These are phyloP conservation scores for Yamadazyma phyllophila DNA, from an alignment of 805 yeast genomes.

Conservation along the genomic window DNA sequence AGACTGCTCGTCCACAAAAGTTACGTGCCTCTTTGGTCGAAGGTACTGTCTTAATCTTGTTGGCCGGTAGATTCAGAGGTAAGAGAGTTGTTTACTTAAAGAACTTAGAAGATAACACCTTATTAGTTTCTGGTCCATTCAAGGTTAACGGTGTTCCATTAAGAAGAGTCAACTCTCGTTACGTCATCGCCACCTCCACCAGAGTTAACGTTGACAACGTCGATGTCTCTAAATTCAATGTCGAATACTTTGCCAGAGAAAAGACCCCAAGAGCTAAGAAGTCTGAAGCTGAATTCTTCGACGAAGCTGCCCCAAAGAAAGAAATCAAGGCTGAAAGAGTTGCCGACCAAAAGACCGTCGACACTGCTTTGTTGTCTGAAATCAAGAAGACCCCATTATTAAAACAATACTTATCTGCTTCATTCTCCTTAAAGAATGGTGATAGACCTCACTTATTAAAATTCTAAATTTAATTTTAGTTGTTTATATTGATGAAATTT, in stretches of 20 bases:
- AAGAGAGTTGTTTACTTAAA: constrained; percentile 98
- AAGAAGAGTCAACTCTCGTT: constrained; percentile 98
- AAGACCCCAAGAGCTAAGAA: constrained; percentile 77
- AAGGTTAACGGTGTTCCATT: constrained; percentile 99
- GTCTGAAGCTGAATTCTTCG: constrained; percentile 91
- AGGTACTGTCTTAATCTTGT: constrained; percentile 95
- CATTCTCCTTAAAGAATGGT: constrained; percentile 96
- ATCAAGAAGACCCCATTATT: constrained; percentile 96
- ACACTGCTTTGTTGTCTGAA: constrained; percentile 86
- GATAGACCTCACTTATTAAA: constrained; percentile 98
- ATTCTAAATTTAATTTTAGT: constrained; percentile 56
- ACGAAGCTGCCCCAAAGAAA: constrained; percentile 72
- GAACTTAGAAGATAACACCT: constrained; percentile 95
- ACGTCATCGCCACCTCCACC: constrained; percentile 98
- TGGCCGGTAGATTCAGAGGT: constrained; percentile 99
- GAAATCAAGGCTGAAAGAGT: constrained; percentile 91
- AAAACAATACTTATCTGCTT: constrained; percentile 92
- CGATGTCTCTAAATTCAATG: constrained; percentile 88
- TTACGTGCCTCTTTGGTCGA: constrained; percentile 95
- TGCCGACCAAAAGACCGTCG: constrained; percentile 95
- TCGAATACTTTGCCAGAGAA: constrained; percentile 95
- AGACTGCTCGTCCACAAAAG: constrained; percentile 89
- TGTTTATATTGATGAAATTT: constrained; percentile 10
- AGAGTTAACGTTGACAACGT: constrained; percentile 75
- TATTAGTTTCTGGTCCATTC: constrained; percentile 98